Conservation (phyloP, 192 early-diverging fungal species). For the Rhizophlyctis rosea region DNA sequence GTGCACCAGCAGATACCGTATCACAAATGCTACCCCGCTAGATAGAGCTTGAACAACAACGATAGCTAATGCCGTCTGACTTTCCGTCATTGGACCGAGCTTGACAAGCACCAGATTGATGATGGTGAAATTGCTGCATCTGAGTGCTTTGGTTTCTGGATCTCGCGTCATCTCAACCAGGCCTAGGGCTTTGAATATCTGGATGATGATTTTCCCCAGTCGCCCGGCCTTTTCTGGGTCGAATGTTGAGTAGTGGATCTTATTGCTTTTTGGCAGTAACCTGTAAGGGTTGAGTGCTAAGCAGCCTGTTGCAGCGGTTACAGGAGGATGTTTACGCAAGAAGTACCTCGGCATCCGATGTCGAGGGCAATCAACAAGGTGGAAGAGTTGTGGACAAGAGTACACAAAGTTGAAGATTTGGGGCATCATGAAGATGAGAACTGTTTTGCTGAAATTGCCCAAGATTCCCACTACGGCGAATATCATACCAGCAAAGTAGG, state of each 20-base stretch:
- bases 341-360: conserved; percentile 87
- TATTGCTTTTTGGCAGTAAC: conserved; percentile 40
- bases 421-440: conserved; percentile 91
- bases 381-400: conserved; percentile 91
- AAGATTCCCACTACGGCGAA: conserved; percentile 96
- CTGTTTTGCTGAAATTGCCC: conserved; percentile 89
- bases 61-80: conserved; percentile 42
- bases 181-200: conserved; percentile 47
- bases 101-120: conserved; percentile 86
- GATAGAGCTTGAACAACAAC: conserved; percentile 66
- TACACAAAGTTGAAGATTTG: conserved; percentile 98
- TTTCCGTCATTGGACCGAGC: conserved; percentile 72
- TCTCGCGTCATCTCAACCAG: conserved; percentile 55
- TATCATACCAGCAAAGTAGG: conserved; percentile 99
- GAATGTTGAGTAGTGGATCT: conserved; percentile 38
- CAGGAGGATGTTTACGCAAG: too few species aligned
- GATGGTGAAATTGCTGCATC: conserved; percentile 88
- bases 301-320: too few species aligned
- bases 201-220: conserved; percentile 55
- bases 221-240: conserved; percentile 28
- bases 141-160: conserved; percentile 45
- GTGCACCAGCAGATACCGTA: conserved; percentile 76
- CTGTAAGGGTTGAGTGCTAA: too few species aligned
- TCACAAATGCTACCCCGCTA: conserved; percentile 70
- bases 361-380: conserved; percentile 90